Conservation (phyloP, 768 basidiomycete genomes). For the Hortiboletus campestris region DNA sequence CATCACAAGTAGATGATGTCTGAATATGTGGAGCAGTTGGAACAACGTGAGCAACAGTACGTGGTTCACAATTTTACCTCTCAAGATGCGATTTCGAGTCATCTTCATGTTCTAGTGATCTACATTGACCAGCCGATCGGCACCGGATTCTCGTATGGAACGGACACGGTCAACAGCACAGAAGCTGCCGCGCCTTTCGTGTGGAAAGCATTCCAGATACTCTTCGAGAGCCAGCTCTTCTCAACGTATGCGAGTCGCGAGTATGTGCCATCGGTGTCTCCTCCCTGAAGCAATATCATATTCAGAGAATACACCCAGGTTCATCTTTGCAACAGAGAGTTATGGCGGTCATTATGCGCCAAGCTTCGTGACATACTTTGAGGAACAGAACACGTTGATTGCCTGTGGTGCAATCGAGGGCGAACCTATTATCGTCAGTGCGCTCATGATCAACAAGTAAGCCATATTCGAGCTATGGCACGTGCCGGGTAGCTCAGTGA, state of each 20-base stretch:
- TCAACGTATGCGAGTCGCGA: conserved; percentile 51
- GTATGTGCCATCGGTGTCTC: conserved; percentile 32
- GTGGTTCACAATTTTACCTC: conserved; percentile 16
- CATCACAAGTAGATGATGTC: neutral
- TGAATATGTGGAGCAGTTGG: conserved; percentile 45
- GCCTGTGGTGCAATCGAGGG: conserved; percentile 42
- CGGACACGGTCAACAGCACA: conserved; percentile 50
- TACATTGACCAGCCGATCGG: conserved; percentile 72
- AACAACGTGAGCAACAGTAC: conserved; percentile 65
- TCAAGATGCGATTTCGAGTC: neutral
- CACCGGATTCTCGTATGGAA: conserved; percentile 62
- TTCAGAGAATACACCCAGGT: conserved; percentile 34
- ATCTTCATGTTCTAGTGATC: conserved; percentile 47
- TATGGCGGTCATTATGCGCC: conserved; percentile 72
- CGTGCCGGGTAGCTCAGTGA: neutral
- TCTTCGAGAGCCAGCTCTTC: conserved; percentile 58
- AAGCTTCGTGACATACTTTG: conserved; percentile 60
- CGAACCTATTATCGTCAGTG: conserved; percentile 52
- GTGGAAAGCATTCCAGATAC: conserved; percentile 62
- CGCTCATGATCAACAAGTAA: conserved; percentile 65
- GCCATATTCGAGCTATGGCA: neutral
- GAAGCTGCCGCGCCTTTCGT: conserved; percentile 53
- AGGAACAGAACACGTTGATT: conserved; percentile 58
- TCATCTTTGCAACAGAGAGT: conserved; percentile 63
- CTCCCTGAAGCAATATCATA: neutral